phyloP scores from a whole-genome alignment of 1,284 basidiomycete species.

The Laetiporus sulphureus region DNA sequence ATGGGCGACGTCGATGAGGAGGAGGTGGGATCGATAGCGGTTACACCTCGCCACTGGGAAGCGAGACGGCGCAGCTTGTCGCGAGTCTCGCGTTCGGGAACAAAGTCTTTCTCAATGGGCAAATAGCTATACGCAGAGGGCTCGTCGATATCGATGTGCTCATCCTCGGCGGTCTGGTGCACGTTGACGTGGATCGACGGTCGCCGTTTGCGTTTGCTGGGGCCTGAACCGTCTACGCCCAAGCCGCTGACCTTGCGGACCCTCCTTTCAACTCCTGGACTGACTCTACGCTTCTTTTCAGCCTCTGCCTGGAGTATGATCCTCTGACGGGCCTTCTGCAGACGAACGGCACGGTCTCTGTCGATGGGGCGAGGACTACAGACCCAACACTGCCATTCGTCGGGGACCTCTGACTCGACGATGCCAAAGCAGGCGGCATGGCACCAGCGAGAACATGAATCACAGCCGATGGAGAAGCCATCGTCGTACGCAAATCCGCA shows the following conservation, averaged over 20 bases:
- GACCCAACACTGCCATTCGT: constrained; percentile 62
- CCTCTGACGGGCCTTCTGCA: constrained; percentile 34
- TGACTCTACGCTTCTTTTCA: constrained; percentile 20
- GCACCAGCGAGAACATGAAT: constrained; percentile 85
- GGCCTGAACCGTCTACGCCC: constrained; percentile 29
- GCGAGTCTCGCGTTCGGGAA: constrained; percentile 46
- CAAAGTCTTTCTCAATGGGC: constrained; percentile 43
- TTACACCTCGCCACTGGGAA: constrained; percentile 60
- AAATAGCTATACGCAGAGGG: constrained; percentile 31
- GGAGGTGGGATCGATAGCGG: constrained; percentile 41
- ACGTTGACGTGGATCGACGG: constrained; percentile 29
- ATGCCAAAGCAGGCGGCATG: constrained; percentile 87
- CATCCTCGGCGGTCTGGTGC: constrained; percentile 32
- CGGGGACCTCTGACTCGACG: constrained; percentile 62
- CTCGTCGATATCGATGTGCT: constrained; percentile 44
- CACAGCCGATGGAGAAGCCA: constrained; percentile 91
- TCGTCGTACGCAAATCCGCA: constrained; percentile 77
- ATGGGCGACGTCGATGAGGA: constrained; percentile 24
- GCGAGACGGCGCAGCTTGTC: constrained; percentile 52
- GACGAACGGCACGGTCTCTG: constrained; percentile 38
- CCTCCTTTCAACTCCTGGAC: constrained; percentile 43
- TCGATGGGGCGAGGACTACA: constrained; percentile 46
- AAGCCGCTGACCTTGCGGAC: constrained; percentile 33
- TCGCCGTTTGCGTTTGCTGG: constrained; percentile 34
- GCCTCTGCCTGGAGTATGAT: too few species aligned